Conservation (phyloP, 2,329 filamentous ascomycete species). For the Fusarium anguioides region DNA sequence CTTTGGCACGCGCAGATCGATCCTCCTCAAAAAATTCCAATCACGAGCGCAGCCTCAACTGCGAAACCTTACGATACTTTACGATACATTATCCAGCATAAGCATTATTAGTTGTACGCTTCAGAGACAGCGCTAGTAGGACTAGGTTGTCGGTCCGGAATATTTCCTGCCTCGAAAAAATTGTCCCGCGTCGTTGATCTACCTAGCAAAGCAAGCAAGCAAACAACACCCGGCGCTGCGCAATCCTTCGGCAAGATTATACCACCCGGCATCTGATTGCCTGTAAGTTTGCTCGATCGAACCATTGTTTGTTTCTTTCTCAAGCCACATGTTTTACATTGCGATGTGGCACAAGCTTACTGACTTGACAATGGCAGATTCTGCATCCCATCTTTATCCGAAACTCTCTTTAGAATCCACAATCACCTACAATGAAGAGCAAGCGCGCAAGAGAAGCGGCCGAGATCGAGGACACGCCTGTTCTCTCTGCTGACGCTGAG, state of each 20-base stretch:
- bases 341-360: slow-evolving; percentile 11
- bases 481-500: slow-evolving; percentile 37
- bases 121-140: slow-evolving; percentile 23
- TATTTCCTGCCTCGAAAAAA: slow-evolving; percentile 32
- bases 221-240: not conserved
- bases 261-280: not conserved
- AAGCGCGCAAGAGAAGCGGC: slow-evolving; percentile 53
- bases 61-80: not conserved
- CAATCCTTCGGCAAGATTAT: slow-evolving; percentile 7
- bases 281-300: slow-evolving; percentile 20
- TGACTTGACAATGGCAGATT: slow-evolving; percentile 21
- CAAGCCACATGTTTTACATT: slow-evolving; percentile 26
- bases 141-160: slow-evolving; percentile 10
- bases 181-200: slow-evolving; percentile 4
- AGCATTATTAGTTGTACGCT: not conserved
- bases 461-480: slow-evolving; percentile 45
- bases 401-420: slow-evolving; percentile 3
- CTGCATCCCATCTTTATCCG: slow-evolving; percentile 9
- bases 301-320: slow-evolving; percentile 15
- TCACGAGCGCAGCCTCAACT: slow-evolving; percentile 15
- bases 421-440: slow-evolving; percentile 49
- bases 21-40: slow-evolving; percentile 11
- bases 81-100: not conserved
- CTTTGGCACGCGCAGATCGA: slow-evolving; percentile 23
- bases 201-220: slow-evolving; percentile 5